A percentile compares a stretch with the other conserved stretches of the same genome.
Evolutionary conservation across 306 rosid genomes (phyloP).

Genomic region (Lithocarpus polystachyus): DNA sequence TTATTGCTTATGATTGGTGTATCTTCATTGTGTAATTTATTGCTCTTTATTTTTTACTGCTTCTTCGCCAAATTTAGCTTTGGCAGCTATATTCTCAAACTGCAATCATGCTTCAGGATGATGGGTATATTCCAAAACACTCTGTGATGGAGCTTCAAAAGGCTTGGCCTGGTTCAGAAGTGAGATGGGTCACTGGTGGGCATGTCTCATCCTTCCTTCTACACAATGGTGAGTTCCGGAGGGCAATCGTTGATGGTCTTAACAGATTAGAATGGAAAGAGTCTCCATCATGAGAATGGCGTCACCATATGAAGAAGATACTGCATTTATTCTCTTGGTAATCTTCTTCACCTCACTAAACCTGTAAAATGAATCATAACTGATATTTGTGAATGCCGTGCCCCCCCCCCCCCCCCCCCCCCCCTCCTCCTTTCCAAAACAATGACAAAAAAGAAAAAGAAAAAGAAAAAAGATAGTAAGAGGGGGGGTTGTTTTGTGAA

Average conservation of each 20-base stretch:
- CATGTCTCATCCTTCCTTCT: slow-evolving; percentile 95
- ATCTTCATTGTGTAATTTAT: background rate
- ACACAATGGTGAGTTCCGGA: slow-evolving; percentile 74
- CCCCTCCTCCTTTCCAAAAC: too few relatives aligned
- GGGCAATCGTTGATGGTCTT: slow-evolving; percentile 79
- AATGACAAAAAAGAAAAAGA: too few relatives aligned
- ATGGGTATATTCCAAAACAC: slow-evolving; percentile 88
- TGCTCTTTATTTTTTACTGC: background rate
- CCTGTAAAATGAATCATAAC: slow-evolving; percentile 26
- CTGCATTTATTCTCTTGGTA: slow-evolving; percentile 1
- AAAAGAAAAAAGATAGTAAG: background rate
- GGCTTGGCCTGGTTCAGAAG: slow-evolving; percentile 98
- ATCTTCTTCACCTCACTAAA: slow-evolving; percentile 22
- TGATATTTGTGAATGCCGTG: slow-evolving; percentile 19
- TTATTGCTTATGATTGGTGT: background rate
- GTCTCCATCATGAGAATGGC: slow-evolving; percentile 37
- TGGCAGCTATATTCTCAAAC: background rate
- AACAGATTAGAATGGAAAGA: slow-evolving; percentile 80
- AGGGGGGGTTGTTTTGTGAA: background rate
- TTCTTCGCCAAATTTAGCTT: background rate
- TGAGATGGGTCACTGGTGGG: slow-evolving; percentile 97
- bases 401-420: background rate
- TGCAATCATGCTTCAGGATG: slow-evolving; percentile 52
- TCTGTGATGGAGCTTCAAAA: slow-evolving; percentile 82
- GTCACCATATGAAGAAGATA: background rate